Base-by-base conservation (phyloP, 225 moss, liverwort and hornwort genomes). In the Neckera pumila region DNA sequence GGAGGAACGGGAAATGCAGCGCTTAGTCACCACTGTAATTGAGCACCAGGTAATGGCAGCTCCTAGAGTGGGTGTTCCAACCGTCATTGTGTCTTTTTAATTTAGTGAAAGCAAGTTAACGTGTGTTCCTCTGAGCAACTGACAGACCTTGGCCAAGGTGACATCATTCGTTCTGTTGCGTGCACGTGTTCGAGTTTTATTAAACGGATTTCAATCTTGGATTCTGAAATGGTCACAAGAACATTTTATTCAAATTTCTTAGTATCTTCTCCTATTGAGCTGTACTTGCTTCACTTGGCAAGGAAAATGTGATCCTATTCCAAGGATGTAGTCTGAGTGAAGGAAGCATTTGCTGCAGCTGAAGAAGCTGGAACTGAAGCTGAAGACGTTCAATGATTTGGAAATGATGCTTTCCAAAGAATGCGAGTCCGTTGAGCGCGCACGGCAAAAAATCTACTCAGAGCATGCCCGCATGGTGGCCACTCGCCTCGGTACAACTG, bases 1-100 rank as follows among this genome's bases (percentile, higher is more conserved):
- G 82, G 99, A 99, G 90, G 99, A 99, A 82, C 96, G 95, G 85
- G 99, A 99, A 91, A 99, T 99, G 91, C 97, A 97, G 93, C 94
- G 97, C 74, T 93, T 97, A 84, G 95, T 99, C 72, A 94, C 99
- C 75, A 95, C 92, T 82, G 95, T 97, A 26, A 95, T 96, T 90
- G 99, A 99, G 89, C 95, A 95, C 85, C 99, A 99, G 98, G 98
- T 97, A 75, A 42, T 31, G 58, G 47, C 84, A 27, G 54, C 34
- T 84, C 79, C 81, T 85, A n/a, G 47, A 47, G 33, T 84, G 31
- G 56, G 34, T 71, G 70, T 63, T 82, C 42, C 54, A 73, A 78
- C 19, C 66, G 26, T 86, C 31, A 60, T 84, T 79, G 38, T 43
- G 71, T 72, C 83, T 59, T 73, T 74, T 45, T 53, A 38, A 69